Evolutionary conservation across 1,284 basidiomycete species (phyloP).

Genomic region (Ceratorhiza oryzae-sativae): DNA sequence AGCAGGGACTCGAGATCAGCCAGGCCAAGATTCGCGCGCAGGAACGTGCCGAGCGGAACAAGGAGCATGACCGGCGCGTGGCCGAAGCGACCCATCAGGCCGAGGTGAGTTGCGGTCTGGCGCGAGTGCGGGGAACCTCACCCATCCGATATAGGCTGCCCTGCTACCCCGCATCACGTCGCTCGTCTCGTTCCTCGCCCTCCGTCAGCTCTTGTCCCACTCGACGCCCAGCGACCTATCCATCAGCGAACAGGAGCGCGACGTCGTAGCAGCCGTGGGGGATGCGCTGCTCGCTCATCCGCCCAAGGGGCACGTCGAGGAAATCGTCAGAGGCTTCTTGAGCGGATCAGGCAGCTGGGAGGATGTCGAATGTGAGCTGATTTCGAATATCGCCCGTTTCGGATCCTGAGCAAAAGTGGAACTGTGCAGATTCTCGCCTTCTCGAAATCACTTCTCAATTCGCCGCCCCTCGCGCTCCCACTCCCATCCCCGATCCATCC

Average conservation of each 20-base stretch:
- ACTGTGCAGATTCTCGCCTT: conserved; percentile 13
- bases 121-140: too few relatives aligned
- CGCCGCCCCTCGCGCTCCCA: conserved; percentile 23
- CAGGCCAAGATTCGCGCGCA: conserved; percentile 49
- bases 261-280: conserved; percentile 60
- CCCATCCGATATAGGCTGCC: conserved; percentile 50
- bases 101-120: conserved; percentile 59
- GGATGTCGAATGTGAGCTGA: conserved; percentile 39
- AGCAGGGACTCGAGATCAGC: background rate
- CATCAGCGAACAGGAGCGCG: conserved; percentile 59
- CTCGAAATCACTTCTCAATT: conserved; percentile 38
- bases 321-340: conserved; percentile 64
- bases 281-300: conserved; percentile 61
- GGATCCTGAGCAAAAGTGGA: background rate
- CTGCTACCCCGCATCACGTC: conserved; percentile 56
- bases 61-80: conserved; percentile 63
- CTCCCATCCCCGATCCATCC: conserved; percentile 13
- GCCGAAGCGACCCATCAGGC: conserved; percentile 63
- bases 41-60: conserved; percentile 54
- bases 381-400: background rate
- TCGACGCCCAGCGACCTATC: conserved; percentile 49
- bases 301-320: conserved; percentile 50
- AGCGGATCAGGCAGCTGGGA: conserved; percentile 49
- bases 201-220: conserved; percentile 63
- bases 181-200: conserved; percentile 69